phyloP scores from a whole-genome alignment of 768 basidiomycete genomes.

The Boletus sp. region DNA sequence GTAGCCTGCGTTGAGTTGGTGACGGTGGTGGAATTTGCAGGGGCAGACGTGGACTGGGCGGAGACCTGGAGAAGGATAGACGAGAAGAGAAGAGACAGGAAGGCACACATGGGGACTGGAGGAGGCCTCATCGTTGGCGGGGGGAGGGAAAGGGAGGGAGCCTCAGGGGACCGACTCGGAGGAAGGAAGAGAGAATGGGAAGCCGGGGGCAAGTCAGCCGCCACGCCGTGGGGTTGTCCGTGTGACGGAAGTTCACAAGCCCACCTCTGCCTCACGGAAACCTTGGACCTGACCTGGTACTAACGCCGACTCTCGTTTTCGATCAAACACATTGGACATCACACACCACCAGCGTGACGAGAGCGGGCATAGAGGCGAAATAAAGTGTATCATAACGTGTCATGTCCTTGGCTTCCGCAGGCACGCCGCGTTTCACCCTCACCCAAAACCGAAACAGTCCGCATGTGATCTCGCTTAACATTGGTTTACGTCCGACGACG shows the following conservation, averaged over 20 bases:
- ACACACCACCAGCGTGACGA: background rate
- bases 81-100: slow-evolving; percentile 27
- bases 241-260: slow-evolving; percentile 16
- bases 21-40: slow-evolving; percentile 21
- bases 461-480: background rate
- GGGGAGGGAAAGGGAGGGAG: background rate
- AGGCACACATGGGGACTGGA: background rate
- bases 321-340: background rate
- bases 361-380: slow-evolving; percentile 8
- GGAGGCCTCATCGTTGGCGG: slow-evolving; percentile 14
- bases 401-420: slow-evolving; percentile 17
- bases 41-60: slow-evolving; percentile 37
- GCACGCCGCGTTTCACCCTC: slow-evolving; percentile 14
- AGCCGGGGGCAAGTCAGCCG: slow-evolving; percentile 29
- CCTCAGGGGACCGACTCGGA: background rate
- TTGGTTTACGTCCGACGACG: background rate
- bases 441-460: background rate
- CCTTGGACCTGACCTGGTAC: background rate
- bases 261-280: slow-evolving; percentile 6
- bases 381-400: background rate
- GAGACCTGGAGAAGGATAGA: slow-evolving; percentile 32
- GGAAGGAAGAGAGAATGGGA: slow-evolving; percentile 1
- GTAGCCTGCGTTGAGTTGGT: background rate
- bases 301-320: background rate
- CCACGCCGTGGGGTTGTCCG: slow-evolving; percentile 15